Percentiles rank a stretch among this genome's conserved stretches.
Evolutionary conservation across 2,329 filamentous ascomycete genomes (phyloP).

Genomic region (Apiospora marii): DNA sequence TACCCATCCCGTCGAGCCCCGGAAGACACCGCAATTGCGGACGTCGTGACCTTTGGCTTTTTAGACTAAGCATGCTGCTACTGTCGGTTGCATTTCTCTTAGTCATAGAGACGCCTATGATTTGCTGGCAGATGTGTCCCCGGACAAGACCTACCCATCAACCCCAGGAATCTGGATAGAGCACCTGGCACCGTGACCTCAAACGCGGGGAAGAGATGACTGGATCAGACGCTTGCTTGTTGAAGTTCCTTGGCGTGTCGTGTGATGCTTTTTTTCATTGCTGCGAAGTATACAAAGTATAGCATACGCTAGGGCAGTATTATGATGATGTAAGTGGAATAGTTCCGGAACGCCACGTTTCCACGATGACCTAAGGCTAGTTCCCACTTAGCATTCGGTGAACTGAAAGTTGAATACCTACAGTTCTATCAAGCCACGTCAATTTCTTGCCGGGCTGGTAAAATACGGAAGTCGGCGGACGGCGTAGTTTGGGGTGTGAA

Average conservation of each 20-base stretch:
- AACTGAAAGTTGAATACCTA: background rate
- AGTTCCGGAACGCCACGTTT: conserved; percentile 1
- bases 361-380: background rate
- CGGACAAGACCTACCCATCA: background rate
- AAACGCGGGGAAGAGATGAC: conserved; percentile 19
- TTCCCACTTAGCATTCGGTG: background rate
- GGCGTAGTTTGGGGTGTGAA: background rate
- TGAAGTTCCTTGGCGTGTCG: conserved; percentile 13
- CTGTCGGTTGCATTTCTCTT: conserved; percentile 3
- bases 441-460: background rate
- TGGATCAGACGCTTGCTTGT: conserved; percentile 9
- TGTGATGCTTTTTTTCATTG: background rate
- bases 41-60: conserved; percentile 17
- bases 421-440: background rate
- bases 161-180: conserved; percentile 15
- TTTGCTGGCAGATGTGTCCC: background rate
- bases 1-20: background rate
- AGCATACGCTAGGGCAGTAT: background rate
- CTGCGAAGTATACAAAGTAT: background rate
- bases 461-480: background rate
- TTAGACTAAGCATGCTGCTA: background rate
- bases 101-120: conserved; percentile 5
- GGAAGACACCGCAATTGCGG: background rate
- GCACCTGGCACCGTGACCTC: conserved; percentile 6
- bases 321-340: background rate